Evolutionary conservation across 2,329 filamentous ascomycete species (phyloP).

Genomic region (Aspergillus pseudoviridinutans): DNA sequence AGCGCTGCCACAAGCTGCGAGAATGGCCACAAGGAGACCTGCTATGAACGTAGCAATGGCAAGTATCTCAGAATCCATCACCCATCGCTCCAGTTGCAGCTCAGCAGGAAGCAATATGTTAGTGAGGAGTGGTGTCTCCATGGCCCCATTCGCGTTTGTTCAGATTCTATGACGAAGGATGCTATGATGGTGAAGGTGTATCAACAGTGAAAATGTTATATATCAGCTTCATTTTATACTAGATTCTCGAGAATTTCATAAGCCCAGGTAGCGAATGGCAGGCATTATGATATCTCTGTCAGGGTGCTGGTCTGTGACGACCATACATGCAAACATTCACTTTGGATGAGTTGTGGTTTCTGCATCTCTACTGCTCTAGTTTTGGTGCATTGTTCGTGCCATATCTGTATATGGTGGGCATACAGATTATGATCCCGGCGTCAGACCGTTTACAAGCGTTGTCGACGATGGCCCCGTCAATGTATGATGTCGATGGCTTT

Average conservation of each 20-base stretch:
- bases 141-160: not conserved
- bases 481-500: not conserved
- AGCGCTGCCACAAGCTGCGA: no score
- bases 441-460: no score
- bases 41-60: no score
- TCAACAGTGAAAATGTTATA: not conserved
- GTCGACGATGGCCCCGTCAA: no score
- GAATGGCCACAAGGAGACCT: no score
- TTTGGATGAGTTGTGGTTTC: not conserved
- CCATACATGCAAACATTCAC: no score
- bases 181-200: not conserved
- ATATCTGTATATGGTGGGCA: no score
- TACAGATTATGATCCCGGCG: not conserved
- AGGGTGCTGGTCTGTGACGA: no score
- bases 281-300: not conserved
- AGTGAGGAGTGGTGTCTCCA: not conserved
- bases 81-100: not conserved
- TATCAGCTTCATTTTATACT: not conserved
- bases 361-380: not conserved
- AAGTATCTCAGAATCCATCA: no score
- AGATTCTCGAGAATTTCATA: not conserved
- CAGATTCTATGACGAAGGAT: not conserved
- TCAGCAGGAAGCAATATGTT: no score
- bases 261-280: not conserved
- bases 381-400: no score